These are phyloP conservation scores for Pouteria campechiana DNA, from an alignment of 179 eudicot species.

Conservation along the genomic window DNA sequence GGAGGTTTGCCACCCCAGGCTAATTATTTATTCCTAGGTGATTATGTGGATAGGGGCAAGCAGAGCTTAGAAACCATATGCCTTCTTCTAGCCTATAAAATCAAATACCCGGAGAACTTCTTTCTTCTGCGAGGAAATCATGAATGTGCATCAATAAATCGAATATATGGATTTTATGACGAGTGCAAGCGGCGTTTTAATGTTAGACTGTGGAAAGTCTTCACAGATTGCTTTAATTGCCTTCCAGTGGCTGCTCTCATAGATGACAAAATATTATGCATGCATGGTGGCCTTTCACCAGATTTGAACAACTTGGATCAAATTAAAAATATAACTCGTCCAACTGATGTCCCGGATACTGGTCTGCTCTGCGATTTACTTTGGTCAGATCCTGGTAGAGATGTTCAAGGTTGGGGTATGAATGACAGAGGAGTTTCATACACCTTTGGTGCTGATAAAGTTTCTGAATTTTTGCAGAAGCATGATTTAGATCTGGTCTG, in stretches of 20 bases:
- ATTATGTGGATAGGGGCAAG: slow-evolving; percentile 83
- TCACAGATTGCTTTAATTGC: slow-evolving; percentile 80
- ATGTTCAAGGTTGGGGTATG: slow-evolving; percentile 93
- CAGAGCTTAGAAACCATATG: slow-evolving; percentile 86
- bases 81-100: slow-evolving; percentile 77
- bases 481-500: slow-evolving; percentile 91
- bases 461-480: slow-evolving; percentile 65
- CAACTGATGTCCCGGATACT: slow-evolving; percentile 72
- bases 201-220: slow-evolving; percentile 84
- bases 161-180: slow-evolving; percentile 78
- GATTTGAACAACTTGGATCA: slow-evolving; percentile 70
- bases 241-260: slow-evolving; percentile 81
- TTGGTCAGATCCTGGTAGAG: slow-evolving; percentile 90
- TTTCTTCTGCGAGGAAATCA: slow-evolving; percentile 86
- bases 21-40: slow-evolving; percentile 75
- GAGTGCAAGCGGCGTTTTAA: slow-evolving; percentile 83
- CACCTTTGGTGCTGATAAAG: slow-evolving; percentile 87
- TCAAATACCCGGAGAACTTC: slow-evolving; percentile 73
- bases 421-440: slow-evolving; percentile 91
- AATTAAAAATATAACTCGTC: slow-evolving; percentile 73
- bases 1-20: slow-evolving; percentile 86
- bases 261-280: slow-evolving; percentile 80
- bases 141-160: slow-evolving; percentile 79
- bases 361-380: slow-evolving; percentile 90
- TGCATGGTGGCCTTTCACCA: slow-evolving; percentile 96